phyloP scores from a whole-genome alignment of 441 rosid genomes.

The Erysimum pusillum region DNA sequence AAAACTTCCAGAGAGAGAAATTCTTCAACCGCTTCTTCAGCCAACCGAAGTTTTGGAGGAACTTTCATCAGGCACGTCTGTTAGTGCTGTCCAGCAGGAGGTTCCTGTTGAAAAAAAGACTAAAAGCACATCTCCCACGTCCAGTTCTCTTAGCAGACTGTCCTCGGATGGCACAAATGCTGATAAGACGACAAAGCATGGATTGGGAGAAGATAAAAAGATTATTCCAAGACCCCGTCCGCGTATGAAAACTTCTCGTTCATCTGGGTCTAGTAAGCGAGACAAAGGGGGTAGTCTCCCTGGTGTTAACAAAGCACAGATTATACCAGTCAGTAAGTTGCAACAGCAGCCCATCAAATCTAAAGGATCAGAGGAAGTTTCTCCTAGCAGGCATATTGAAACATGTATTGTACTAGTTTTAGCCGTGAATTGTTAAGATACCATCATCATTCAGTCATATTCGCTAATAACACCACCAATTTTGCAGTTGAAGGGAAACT shows the following conservation, averaged over 20 bases:
- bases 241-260: conserved; percentile 66
- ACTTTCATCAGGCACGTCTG: conserved; percentile 43
- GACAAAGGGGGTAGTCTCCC: conserved; percentile 53
- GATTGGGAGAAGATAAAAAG: conserved; percentile 57
- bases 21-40: conserved; percentile 51
- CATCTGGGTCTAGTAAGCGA: conserved; percentile 68
- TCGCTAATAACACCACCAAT: conserved; percentile 29
- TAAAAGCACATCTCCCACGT: conserved; percentile 44
- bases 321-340: conserved; percentile 55
- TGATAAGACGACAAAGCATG: conserved; percentile 56
- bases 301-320: conserved; percentile 65
- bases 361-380: conserved; percentile 66
- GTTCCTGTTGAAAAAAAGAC: conserved; percentile 54
- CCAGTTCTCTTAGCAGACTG: conserved; percentile 48
- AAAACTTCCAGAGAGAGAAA: conserved; percentile 47
- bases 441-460: not conserved
- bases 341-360: conserved; percentile 63
- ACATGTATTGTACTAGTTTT: conserved; percentile 64
- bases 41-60: conserved; percentile 50
- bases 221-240: conserved; percentile 62
- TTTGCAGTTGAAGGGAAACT: conserved; percentile 94
- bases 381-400: conserved; percentile 55
- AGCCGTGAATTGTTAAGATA: conserved; percentile 27
- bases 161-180: conserved; percentile 51
- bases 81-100: conserved; percentile 53